Evolutionary conservation across 352 stramenopile species (phyloP), one percentile per base, ranked within the genome.

Genomic region (Pythium chondricola): DNA sequence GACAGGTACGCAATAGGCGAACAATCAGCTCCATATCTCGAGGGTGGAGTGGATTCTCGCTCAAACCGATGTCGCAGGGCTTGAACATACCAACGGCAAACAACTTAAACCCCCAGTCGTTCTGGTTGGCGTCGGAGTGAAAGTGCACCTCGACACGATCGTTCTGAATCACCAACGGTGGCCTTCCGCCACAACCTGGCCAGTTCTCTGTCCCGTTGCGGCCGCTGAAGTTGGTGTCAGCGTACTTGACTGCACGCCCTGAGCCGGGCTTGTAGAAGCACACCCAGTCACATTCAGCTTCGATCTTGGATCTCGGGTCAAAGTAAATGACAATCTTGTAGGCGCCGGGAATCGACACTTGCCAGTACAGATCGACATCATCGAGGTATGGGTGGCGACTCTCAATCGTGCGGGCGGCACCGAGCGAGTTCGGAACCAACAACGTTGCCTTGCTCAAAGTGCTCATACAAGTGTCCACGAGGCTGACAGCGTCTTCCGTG

Each of bases 51-150:
- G n/a, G n/a, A n/a, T n/a, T n/a, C n/a, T n/a, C n/a, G n/a, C n/a
- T n/a, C n/a, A n/a, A n/a, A n/a, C n/a, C n/a, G n/a, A n/a, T n/a
- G n/a, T n/a, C n/a, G n/a, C n/a, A n/a, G n/a, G n/a, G n/a, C n/a
- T n/a, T n/a, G n/a, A 84, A 84, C 17, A 87, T 61, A 3, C 79
- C 80, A 24, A 86, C 62, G 11, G 79, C 83, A 32, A 72, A 93
- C 2, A 97, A 59, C 41, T 91, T 92, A 53, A 88, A 95, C 0
- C 88, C 88, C 88, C 88, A 97, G 52, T 97, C 84, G 31, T 86
- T 89, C n/a, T 80, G 74, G 16, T 66, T 86, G 1, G 61, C 68
- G 48, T 95, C 80, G 1, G 80, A 89, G 52, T 93, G 78, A 40
- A 95, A 95, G 41, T 89, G 74, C 1, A 84, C 79, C 43, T 92